A percentile compares a stretch with the other conserved stretches of the same genome.
Evolutionary conservation across 148 eudicot species (phyloP).

Genomic region (Selenicereus undatus): DNA sequence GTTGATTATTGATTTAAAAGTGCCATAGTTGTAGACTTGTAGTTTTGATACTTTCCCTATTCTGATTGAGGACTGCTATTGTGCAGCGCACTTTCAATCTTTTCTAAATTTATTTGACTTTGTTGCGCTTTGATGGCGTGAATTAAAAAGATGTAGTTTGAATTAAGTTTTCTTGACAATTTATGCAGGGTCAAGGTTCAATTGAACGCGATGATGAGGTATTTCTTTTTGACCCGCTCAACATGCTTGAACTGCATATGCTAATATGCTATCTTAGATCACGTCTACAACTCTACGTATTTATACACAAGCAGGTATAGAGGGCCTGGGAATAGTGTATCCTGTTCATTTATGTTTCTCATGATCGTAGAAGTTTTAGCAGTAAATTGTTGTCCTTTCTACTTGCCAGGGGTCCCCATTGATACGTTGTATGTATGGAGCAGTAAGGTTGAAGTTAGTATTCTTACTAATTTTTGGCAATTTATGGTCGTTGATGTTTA

Average conservation of each 20-base stretch:
- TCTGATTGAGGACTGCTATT: not conserved
- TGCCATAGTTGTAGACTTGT: not conserved
- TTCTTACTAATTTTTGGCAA: not conserved
- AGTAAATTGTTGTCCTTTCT: not conserved
- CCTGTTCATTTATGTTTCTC: not conserved
- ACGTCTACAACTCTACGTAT: no score
- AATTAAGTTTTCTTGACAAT: slow-evolving; percentile 4
- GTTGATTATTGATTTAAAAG: not conserved
- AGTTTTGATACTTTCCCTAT: not conserved
- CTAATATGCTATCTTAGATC: not conserved
- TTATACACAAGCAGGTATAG: not conserved
- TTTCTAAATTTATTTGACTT: not conserved
- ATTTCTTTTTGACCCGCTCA: slow-evolving; percentile 14
- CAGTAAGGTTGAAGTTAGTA: not conserved
- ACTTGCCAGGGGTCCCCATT: not conserved
- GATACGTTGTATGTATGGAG: not conserved
- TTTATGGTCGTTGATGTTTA: not conserved
- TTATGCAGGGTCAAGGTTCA: slow-evolving; percentile 74
- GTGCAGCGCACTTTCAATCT: not conserved
- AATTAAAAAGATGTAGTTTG: not conserved
- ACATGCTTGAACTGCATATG: not conserved
- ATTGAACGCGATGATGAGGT: slow-evolving; percentile 97
- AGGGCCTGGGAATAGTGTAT: not conserved
- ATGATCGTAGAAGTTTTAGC: not conserved
- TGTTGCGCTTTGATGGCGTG: not conserved